Evolutionary conservation across 1,139 yeast species (phyloP), one percentile per base, ranked within the genome.

Genomic region (Spathaspora sp.): DNA sequence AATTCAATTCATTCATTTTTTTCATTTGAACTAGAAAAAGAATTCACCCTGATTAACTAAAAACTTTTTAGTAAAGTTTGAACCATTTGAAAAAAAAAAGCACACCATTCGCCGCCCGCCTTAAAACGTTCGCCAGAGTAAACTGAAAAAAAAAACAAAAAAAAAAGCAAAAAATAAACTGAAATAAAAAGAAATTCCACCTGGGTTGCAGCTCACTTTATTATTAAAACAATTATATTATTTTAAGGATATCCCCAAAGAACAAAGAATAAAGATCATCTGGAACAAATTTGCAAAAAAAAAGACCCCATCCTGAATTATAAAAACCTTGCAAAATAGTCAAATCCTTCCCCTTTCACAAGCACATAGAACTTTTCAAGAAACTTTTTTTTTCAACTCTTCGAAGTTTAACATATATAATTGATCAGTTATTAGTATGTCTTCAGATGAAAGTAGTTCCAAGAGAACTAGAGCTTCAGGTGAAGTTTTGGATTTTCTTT

Each of bases 391-490:
- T 5, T 16, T 18, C 23, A 20, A 20, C n/a, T 20, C 23, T 20
- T 20, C 23, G 6, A 20, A 7, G 23, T 20, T 11, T 26, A n/a
- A n/a, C 41, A 26, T 16, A 26, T 11, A n/a, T 9, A 4, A 6
- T 9, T 7, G 13, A 39, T 7, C 5, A 25, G 7, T 25, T 9
- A 6, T 23, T 3, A 16, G 9, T 24, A 17, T 37, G 25, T 37
- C 39, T 20, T 37, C 39, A 4, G 39, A 37, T 24, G 39, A 37
- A 37, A 18, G 26, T 18, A 37, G 39, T 17, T 36, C 44, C n/a
- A 74, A 72, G 49, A 54, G 80, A 50, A 70, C 76, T 38, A 72
- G 93, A 53, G 97, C 97, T 1, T 84, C 91, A 4, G 95, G 97
- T 0, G 95, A 86, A 57, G 93, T 87, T 16, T 71, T 90, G 45